phyloP scores from a whole-genome alignment of 306 rosid species.

The Aeschynomene evenia region DNA sequence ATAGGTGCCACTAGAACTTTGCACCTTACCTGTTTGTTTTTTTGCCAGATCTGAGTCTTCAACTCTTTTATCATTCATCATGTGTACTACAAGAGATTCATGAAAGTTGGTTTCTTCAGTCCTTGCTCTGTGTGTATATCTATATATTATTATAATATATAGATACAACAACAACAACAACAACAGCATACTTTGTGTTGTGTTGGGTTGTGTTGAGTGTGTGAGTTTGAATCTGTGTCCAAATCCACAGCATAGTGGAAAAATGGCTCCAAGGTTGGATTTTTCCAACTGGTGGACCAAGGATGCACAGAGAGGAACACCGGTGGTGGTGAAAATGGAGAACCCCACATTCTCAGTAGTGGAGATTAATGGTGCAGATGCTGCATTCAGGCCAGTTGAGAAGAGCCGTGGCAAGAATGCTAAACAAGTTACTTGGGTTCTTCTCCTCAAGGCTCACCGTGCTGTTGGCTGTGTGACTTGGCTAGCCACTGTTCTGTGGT shows the following conservation, averaged over 20 bases:
- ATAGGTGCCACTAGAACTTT: constrained; percentile 13
- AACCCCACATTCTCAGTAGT: constrained; percentile 80
- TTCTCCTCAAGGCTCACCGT: constrained; percentile 84
- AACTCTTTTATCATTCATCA: constrained; percentile 4
- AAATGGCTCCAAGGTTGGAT: constrained; percentile 82
- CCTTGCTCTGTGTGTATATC: background rate
- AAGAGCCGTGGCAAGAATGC: constrained; percentile 82
- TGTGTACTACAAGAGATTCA: constrained; percentile 27
- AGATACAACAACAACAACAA: background rate
- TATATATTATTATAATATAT: background rate
- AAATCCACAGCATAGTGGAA: background rate
- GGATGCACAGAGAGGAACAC: constrained; percentile 64
- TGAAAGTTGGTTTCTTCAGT: constrained; percentile 24
- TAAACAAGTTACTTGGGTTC: constrained; percentile 85
- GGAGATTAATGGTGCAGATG: constrained; percentile 76
- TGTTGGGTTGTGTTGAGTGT: background rate
- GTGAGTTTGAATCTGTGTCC: constrained; percentile 9
- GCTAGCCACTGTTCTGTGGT: constrained; percentile 64
- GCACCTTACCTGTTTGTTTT: background rate
- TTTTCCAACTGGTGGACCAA: constrained; percentile 69
- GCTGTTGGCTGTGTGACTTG: constrained; percentile 74
- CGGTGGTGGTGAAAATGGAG: constrained; percentile 92
- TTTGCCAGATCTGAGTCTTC: constrained; percentile 61
- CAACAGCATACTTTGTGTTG: background rate
- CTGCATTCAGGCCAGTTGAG: constrained; percentile 82